A percentile compares a stretch with the other conserved stretches of the same genome.
phyloP scores from a whole-genome alignment of 1,284 basidiomycete genomes.

The Fomes fomentarius region DNA sequence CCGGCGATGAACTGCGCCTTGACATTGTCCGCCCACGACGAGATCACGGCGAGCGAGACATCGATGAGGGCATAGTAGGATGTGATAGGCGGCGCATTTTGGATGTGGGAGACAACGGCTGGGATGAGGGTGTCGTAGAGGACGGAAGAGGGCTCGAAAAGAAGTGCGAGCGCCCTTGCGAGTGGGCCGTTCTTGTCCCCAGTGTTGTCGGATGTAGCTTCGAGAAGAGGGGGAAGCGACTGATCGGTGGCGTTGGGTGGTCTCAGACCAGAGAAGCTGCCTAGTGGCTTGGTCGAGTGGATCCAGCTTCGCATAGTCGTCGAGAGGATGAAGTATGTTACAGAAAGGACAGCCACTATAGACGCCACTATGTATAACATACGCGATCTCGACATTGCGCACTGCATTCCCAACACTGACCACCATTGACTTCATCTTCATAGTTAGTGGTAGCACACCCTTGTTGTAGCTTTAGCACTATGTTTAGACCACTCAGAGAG shows the following conservation, averaged over 20 bases:
- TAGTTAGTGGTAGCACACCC: no score
- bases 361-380: no score
- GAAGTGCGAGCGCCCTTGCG: slow-evolving; percentile 48
- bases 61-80: slow-evolving; percentile 68
- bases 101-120: slow-evolving; percentile 43
- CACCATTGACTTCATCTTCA: no score
- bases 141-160: slow-evolving; percentile 75
- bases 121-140: slow-evolving; percentile 62
- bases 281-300: slow-evolving; percentile 22
- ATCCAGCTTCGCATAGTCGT: slow-evolving; percentile 23
- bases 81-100: slow-evolving; percentile 25
- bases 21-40: slow-evolving; percentile 56
- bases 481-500: neutral
- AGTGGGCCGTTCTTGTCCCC: slow-evolving; percentile 33
- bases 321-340: neutral
- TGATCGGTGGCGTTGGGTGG: slow-evolving; percentile 24
- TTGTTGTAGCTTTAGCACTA: no score
- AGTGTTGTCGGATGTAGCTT: slow-evolving; percentile 31
- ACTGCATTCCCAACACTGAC: no score
- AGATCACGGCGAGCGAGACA: slow-evolving; percentile 53
- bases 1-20: slow-evolving; percentile 77
- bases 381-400: no score
- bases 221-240: slow-evolving; percentile 41
- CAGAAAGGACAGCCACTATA: neutral
- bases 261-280: slow-evolving; percentile 2